phyloP scores from a whole-genome alignment of 768 basidiomycete species.

The Hypsizygus marmoreus region DNA sequence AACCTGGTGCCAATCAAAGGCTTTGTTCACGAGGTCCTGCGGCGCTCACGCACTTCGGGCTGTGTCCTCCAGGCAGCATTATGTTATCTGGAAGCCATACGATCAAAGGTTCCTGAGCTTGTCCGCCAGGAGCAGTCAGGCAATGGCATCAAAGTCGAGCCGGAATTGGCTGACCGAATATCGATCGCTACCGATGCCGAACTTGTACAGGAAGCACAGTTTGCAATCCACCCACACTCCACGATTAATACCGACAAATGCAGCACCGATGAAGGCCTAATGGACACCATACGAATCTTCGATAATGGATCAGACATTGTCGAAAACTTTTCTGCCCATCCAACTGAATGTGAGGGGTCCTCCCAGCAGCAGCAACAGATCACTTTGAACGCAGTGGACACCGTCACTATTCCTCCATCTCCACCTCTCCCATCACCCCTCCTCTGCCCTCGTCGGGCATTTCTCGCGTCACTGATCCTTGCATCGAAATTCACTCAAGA shows the following conservation, averaged over 20 bases:
- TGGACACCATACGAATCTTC: slow-evolving; percentile 47
- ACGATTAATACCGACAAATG: slow-evolving; percentile 9
- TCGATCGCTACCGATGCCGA: slow-evolving; percentile 44
- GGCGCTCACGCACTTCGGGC: slow-evolving; percentile 83
- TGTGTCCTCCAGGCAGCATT: slow-evolving; percentile 84
- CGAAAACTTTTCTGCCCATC: too few species aligned
- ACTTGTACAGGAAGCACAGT: slow-evolving; percentile 40
- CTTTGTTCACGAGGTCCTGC: slow-evolving; percentile 88
- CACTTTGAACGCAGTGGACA: too few species aligned
- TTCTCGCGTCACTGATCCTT: slow-evolving; percentile 84
- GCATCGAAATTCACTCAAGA: slow-evolving; percentile 95
- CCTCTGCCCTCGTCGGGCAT: slow-evolving; percentile 85
- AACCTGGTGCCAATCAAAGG: slow-evolving; percentile 62
- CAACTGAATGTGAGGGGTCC: too few species aligned
- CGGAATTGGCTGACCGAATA: slow-evolving; percentile 45
- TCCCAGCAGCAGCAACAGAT: too few species aligned
- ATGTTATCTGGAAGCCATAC: slow-evolving; percentile 86
- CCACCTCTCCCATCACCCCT: slow-evolving; percentile 72
- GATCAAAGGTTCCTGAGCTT: slow-evolving; percentile 67
- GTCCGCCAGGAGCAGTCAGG: slow-evolving; percentile 50
- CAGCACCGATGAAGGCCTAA: slow-evolving; percentile 25
- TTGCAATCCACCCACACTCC: slow-evolving; percentile 21
- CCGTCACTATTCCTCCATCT: slow-evolving; percentile 23
- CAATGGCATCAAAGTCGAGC: slow-evolving; percentile 40
- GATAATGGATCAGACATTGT: too few species aligned